A percentile compares a stretch with the other conserved stretches of the same genome.
phyloP scores from a whole-genome alignment of 2,329 filamentous ascomycete genomes.

The Cadophora sp. region DNA sequence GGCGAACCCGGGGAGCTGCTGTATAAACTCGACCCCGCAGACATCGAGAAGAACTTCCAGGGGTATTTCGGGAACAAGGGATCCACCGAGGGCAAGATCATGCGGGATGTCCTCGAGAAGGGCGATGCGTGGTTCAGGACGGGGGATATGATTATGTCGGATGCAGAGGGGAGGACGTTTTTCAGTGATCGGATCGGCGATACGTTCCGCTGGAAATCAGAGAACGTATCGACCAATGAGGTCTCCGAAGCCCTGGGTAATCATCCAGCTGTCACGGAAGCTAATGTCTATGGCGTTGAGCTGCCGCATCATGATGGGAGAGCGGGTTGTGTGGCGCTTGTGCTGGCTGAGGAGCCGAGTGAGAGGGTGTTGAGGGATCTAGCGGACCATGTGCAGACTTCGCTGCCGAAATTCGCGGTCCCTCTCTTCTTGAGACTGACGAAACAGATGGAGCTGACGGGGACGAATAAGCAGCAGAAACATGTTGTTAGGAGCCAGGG shows the following conservation, averaged over 20 bases:
- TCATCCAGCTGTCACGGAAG: constrained; percentile 73
- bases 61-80: constrained; percentile 80
- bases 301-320: constrained; percentile 83
- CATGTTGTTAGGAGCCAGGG: constrained; percentile 74
- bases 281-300: constrained; percentile 85
- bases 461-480: constrained; percentile 92
- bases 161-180: constrained; percentile 73
- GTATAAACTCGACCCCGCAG: constrained; percentile 69
- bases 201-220: constrained; percentile 82
- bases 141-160: constrained; percentile 80
- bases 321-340: constrained; percentile 79
- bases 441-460: constrained; percentile 69
- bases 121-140: constrained; percentile 86
- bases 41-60: constrained; percentile 72
- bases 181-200: constrained; percentile 85
- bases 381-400: constrained; percentile 61
- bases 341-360: constrained; percentile 58
- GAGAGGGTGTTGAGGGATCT: constrained; percentile 62
- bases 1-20: constrained; percentile 79
- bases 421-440: constrained; percentile 79
- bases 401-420: constrained; percentile 75
- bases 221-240: constrained; percentile 84
- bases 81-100: constrained; percentile 75
- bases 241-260: constrained; percentile 77
- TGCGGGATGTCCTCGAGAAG: constrained; percentile 74